These are phyloP conservation scores for Metschnikowia cerradonensis DNA, from an alignment of 805 yeast species.

Conservation along the genomic window DNA sequence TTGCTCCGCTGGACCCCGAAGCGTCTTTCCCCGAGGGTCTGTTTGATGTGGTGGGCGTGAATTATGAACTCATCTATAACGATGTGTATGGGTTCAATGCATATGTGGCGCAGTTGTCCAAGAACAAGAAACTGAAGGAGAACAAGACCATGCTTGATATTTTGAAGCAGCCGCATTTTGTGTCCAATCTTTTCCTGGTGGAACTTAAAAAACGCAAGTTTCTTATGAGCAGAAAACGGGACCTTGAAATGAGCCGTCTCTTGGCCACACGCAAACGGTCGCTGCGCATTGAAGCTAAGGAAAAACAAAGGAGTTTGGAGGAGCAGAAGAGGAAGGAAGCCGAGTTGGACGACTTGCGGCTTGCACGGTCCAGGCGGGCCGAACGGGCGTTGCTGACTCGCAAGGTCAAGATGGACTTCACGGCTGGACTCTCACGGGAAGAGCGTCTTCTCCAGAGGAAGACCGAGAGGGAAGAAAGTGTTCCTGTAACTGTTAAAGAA, in stretches of 20 bases:
- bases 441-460: constrained; percentile 36
- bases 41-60: constrained; percentile 28
- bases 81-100: constrained; percentile 29
- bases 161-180: constrained; percentile 13
- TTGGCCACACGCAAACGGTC: constrained; percentile 71
- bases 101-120: constrained; percentile 16
- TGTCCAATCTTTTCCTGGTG: constrained; percentile 27
- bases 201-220: constrained; percentile 54
- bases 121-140: constrained; percentile 33
- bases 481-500: too few relatives aligned
- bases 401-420: constrained; percentile 27
- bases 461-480: background rate
- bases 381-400: constrained; percentile 32
- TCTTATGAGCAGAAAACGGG: constrained; percentile 54
- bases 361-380: constrained; percentile 38
- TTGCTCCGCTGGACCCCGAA: constrained; percentile 33
- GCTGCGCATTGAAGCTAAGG: constrained; percentile 66
- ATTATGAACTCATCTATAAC: constrained; percentile 30
- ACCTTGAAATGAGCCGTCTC: constrained; percentile 57
- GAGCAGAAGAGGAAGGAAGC: constrained; percentile 43
- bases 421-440: constrained; percentile 29
- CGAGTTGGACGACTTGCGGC: constrained; percentile 41
- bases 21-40: constrained; percentile 21
- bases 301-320: constrained; percentile 49
- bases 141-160: constrained; percentile 20